These are phyloP conservation scores for Monosporascus sp. DNA, from an alignment of 2,329 filamentous ascomycete genomes.

Conservation along the genomic window DNA sequence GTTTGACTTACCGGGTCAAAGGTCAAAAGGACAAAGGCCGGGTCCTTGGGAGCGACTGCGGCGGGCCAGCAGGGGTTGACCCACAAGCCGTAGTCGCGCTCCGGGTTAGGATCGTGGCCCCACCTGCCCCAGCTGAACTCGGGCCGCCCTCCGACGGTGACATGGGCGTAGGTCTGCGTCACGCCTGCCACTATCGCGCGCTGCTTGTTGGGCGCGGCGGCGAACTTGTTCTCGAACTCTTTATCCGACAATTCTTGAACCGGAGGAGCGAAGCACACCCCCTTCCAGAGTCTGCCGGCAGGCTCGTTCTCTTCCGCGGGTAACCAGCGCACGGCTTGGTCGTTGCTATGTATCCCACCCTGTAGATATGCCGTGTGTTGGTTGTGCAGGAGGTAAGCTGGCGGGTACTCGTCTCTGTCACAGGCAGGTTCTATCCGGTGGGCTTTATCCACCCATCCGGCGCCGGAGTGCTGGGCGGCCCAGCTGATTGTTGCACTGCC, in stretches of 20 bases:
- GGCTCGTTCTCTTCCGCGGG: constrained; percentile 6
- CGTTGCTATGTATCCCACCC: background rate
- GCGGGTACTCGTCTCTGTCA: constrained; percentile 2
- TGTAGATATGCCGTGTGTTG: background rate
- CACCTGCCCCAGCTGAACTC: constrained; percentile 5
- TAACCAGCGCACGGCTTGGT: constrained; percentile 7
- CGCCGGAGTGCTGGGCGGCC: background rate
- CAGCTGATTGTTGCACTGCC: background rate
- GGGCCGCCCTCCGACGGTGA: constrained; percentile 4
- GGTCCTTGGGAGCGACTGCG: constrained; percentile 9
- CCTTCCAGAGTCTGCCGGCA: constrained; percentile 8
- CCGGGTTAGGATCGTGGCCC: background rate
- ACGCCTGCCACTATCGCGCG: background rate
- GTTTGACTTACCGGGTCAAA: constrained; percentile 14
- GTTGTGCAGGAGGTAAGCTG: background rate
- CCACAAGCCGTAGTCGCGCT: constrained; percentile 11
- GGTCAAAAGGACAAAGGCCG: constrained; percentile 15
- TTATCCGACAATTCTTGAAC: constrained; percentile 1
- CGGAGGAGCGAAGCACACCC: constrained; percentile 2
- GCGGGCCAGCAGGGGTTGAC: constrained; percentile 19
- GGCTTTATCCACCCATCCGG: background rate
- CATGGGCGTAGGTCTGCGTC: background rate
- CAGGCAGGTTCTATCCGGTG: background rate
- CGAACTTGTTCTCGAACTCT: constrained; percentile 1
- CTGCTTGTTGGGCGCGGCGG: background rate